phyloP scores from a whole-genome alignment of 1,139 yeast genomes.

The Kurtzmaniella quercitrusa region DNA sequence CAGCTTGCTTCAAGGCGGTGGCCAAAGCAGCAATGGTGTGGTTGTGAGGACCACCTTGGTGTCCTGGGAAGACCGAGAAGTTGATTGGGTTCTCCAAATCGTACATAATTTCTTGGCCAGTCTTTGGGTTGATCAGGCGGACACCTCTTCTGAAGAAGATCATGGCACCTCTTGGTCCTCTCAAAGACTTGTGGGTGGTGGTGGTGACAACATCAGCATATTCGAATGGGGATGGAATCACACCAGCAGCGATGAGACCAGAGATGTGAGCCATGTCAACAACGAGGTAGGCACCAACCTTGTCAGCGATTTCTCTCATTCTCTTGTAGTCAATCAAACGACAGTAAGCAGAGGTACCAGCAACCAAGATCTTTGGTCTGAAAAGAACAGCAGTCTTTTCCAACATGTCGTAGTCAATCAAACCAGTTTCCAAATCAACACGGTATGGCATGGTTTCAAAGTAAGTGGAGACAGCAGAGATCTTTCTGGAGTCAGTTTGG shows the following conservation, averaged over 20 bases:
- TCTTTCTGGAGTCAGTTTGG: constrained; percentile 93
- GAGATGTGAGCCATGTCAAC: constrained; percentile 99
- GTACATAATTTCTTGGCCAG: constrained; percentile 83
- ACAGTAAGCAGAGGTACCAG: constrained; percentile 97
- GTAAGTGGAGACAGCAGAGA: constrained; percentile 92
- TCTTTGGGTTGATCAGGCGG: constrained; percentile 82
- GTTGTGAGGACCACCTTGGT: constrained; percentile 99
- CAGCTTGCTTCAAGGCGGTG: constrained; percentile 92
- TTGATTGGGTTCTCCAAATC: constrained; percentile 94
- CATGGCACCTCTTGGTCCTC: constrained; percentile 99
- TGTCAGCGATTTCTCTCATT: constrained; percentile 95
- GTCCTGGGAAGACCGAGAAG: constrained; percentile 99
- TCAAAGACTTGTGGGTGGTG: constrained; percentile 94
- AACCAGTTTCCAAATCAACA: constrained; percentile 84
- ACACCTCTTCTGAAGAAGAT: constrained; percentile 97
- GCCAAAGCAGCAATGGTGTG: constrained; percentile 98
- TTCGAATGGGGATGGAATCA: constrained; percentile 92
- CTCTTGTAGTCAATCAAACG: constrained; percentile 91
- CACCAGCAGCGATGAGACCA: constrained; percentile 94
- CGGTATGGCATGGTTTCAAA: constrained; percentile 99
- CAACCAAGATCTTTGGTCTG: constrained; percentile 94
- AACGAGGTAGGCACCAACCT: constrained; percentile 92
- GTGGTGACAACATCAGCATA: constrained; percentile 97
- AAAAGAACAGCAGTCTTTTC: constrained; percentile 84
- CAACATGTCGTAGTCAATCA: constrained; percentile 91